These are phyloP conservation scores for Plenodomus tracheiphilus DNA, from an alignment of 2,329 filamentous ascomycete species.

Conservation along the genomic window DNA sequence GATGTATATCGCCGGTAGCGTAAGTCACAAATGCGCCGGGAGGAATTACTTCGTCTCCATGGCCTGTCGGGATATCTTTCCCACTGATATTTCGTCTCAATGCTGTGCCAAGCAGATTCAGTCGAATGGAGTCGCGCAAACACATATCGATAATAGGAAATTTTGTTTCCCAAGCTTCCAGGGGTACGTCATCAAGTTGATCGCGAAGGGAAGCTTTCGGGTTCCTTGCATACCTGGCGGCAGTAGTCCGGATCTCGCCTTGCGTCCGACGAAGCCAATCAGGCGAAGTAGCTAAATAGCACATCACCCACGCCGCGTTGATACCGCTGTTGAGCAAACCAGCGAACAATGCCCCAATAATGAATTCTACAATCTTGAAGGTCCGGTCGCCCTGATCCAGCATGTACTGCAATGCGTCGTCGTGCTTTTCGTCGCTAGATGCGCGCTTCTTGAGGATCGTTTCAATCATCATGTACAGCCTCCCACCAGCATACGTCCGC, in stretches of 20 bases:
- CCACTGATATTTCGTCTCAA: constrained; percentile 58
- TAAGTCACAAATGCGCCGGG: constrained; percentile 52
- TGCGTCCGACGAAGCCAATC: constrained; percentile 52
- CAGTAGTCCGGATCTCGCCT: constrained; percentile 52
- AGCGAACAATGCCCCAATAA: constrained; percentile 59
- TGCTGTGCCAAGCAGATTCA: constrained; percentile 53
- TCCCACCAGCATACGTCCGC: constrained; percentile 51
- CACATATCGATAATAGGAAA: constrained; percentile 58
- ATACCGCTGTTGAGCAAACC: constrained; percentile 62
- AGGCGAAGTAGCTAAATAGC: constrained; percentile 39
- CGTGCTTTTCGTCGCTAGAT: constrained; percentile 46
- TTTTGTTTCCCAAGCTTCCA: constrained; percentile 60
- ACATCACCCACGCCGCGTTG: constrained; percentile 56
- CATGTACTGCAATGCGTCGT: constrained; percentile 58
- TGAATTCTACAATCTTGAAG: constrained; percentile 51
- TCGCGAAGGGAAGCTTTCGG: constrained; percentile 38
- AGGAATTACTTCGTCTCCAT: constrained; percentile 55
- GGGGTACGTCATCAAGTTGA: constrained; percentile 49
- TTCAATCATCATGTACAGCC: constrained; percentile 55
- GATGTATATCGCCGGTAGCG: constrained; percentile 53
- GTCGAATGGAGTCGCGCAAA: constrained; percentile 58
- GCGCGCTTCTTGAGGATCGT: constrained; percentile 53
- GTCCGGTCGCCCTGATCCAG: constrained; percentile 57
- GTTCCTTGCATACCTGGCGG: constrained; percentile 50
- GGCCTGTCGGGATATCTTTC: constrained; percentile 50